Conservation (phyloP, 1,139 yeast species). For the Blastobotrys aristatus region DNA sequence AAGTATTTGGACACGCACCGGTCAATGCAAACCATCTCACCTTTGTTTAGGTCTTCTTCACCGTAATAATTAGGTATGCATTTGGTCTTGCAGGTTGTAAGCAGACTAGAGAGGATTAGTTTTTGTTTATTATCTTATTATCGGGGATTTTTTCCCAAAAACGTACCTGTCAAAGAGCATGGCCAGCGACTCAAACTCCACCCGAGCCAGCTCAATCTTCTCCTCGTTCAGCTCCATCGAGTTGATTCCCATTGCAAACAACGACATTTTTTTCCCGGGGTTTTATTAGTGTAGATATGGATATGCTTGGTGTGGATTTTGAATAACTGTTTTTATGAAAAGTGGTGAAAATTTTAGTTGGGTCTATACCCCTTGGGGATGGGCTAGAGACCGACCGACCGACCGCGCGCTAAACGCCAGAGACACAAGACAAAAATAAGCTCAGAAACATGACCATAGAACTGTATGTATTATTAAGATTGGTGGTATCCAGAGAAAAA, state of each 20-base stretch:
- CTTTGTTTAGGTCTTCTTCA: slow-evolving; percentile 76
- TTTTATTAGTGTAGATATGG: background rate
- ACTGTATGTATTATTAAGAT: background rate
- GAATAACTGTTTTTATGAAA: background rate
- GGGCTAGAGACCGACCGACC: background rate
- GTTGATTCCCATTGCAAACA: slow-evolving; percentile 30
- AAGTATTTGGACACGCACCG: slow-evolving; percentile 97
- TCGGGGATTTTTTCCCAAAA: background rate
- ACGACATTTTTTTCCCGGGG: slow-evolving; percentile 24
- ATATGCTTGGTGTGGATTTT: background rate
- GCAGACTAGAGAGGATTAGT: too few relatives aligned
- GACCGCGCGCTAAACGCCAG: too few relatives aligned
- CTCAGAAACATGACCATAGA: too few relatives aligned
- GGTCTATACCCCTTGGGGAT: background rate
- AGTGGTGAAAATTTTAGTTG: background rate
- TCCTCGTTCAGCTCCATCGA: slow-evolving; percentile 54
- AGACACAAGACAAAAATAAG: background rate
- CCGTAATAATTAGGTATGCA: slow-evolving; percentile 74
- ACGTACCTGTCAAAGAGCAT: slow-evolving; percentile 54
- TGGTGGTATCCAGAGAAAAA: background rate
- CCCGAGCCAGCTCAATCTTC: slow-evolving; percentile 62
- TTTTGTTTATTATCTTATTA: background rate
- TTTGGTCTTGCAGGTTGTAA: slow-evolving; percentile 56
- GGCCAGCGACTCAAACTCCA: slow-evolving; percentile 71
- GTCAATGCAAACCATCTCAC: slow-evolving; percentile 87